Evolutionary conservation across 148 eudicot species (phyloP), one percentile per base, ranked within the genome.

Genomic region (Mesembryanthemum crystallinum): DNA sequence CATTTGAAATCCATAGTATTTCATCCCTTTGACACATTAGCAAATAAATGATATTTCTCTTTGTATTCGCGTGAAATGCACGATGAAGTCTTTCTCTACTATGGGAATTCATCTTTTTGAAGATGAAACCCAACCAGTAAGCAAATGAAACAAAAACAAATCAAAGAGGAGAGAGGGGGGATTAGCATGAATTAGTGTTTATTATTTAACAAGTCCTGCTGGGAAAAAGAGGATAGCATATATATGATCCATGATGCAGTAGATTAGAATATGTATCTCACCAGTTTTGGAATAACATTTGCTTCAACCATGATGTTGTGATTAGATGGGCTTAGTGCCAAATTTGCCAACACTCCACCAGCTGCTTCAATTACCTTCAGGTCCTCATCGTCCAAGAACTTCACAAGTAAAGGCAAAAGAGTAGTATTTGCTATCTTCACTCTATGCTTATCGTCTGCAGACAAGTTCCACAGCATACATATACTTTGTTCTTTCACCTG

Each of bases 401-500:
- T 93, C 18, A 88, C 64, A 71, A 93, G 92, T 76, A 86, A 63
- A 83, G 88, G 87, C 73, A 93, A 83, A 76, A 91, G 86, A 30
- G 87, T 86, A 62, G 87, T 64, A 74, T 81, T 82, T 25, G 86
- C 86, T 67, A 93, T 89, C 82, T 87, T 88, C 61, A 73, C 45
- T 23, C 91, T 78, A 37, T 85, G 75, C 81, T 78, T 89, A 84
- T 93, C 94, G 78, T 91, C 96, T 3, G 82, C 89, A 64, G 98
- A 88, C 83, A 93, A 80, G 82, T 93, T 93, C 91, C 91, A 91
- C 68, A 93, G 59, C 62, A 89, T 77, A 76, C 89, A 86, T 67
- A 93, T 54, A 59, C 89, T 82, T 88, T 93, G 92, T 88, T 93
- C 96, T 88, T 88, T 91, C 76, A 88, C 96, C 98, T 93, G 90